Evolutionary conservation across 2,329 filamentous ascomycete species (phyloP), one percentile per base, ranked within the genome.

Genomic region (Fusarium neocosmosporiellum): DNA sequence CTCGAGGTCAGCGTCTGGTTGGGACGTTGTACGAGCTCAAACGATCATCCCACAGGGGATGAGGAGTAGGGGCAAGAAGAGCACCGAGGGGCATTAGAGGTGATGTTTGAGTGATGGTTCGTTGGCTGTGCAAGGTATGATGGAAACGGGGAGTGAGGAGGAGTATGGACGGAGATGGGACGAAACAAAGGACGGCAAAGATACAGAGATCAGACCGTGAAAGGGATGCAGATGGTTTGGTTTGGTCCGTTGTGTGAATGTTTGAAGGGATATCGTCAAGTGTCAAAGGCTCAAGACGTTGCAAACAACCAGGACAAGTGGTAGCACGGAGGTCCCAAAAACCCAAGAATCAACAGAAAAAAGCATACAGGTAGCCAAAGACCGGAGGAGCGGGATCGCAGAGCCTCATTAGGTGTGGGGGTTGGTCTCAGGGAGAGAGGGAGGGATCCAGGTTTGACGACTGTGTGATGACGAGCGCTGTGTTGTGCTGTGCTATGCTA

Each of bases 371-470:
- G 46, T 20, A 39, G 58, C 27, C 33, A 48, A 36, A 41, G 43
- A 41, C 59, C n/a, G 11, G 24, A 27, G 29, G 14, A 54, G 22
- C n/a, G 54, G 34, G 16, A 29, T 39, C 37, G 67, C 46, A 34
- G 39, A 57, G 46, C 46, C 59, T 36, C 46, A 60, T 59, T 8
- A 24, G 43, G 34, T 41, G 46, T 29, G 46, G 48, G 50, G 37
- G n/a, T 41, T 71, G 41, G 43, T 46, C 24, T 39, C 29, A 66
- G 31, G 50, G 68, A 71, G 64, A 67, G 55, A 71, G 31, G 55
- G 70, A 73, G 66, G 69, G 62, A 72, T 66, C 66, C 58, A 33
- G 41, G 66, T 31, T 60, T 34, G 48, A 60, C 37, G 29, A 53
- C 50, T 9, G 34, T 24, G 48, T 34, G 70, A 61, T 73, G 33